These are phyloP conservation scores for Glebionis coronaria DNA, from an alignment of 129 eudicot species.

Conservation along the genomic window DNA sequence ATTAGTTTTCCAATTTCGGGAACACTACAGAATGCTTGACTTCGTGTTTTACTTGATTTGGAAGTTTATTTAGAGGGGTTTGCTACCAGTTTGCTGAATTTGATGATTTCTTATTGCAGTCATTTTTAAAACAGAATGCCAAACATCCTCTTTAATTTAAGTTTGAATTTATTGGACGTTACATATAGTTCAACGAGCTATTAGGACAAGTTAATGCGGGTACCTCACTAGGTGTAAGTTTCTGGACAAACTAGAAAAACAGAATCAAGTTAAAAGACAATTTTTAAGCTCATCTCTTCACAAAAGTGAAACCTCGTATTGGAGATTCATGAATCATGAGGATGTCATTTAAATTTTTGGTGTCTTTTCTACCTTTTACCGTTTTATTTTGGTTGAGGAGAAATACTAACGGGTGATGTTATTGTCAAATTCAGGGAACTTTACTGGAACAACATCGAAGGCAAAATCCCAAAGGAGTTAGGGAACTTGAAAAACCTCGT, in stretches of 20 bases:
- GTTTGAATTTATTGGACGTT: too few relatives aligned
- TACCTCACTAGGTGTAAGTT: neutral
- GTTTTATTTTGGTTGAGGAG: neutral
- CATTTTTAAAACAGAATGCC: too few relatives aligned
- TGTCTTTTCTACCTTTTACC: neutral
- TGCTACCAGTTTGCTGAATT: too few relatives aligned
- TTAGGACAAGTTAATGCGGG: neutral
- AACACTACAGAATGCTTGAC: neutral
- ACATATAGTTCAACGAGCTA: too few relatives aligned
- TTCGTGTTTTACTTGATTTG: neutral
- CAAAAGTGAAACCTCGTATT: neutral
- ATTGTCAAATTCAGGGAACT: conserved; percentile 58
- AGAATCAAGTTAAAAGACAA: neutral
- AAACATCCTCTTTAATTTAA: too few relatives aligned
- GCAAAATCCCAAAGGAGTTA: conserved; percentile 72
- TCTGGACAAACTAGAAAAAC: neutral
- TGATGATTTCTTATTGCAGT: too few relatives aligned
- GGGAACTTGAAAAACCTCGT: conserved; percentile 71
- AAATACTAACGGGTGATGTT: neutral
- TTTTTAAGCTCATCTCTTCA: neutral
- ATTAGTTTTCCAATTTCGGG: neutral
- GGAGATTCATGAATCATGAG: neutral
- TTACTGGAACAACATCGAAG: conserved; percentile 60
- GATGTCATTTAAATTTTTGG: neutral
- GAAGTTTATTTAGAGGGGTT: too few relatives aligned